Base-by-base conservation (phyloP, 108 stramenopile genomes). In the Cyclotella baltica region DNA sequence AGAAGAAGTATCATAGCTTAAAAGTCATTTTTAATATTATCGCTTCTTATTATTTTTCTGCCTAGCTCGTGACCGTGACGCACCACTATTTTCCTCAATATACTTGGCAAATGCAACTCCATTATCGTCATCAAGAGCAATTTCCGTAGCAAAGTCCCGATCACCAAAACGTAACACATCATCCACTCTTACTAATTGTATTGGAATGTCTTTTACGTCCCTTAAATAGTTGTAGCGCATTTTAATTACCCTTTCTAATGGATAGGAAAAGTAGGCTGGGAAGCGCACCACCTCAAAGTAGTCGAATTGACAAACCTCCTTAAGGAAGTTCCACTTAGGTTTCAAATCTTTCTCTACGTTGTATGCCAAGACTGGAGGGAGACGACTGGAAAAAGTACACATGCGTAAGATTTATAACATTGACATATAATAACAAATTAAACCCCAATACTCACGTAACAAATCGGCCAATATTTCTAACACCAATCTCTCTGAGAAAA, bases 261-360 rank as follows among this genome's bases (percentile, higher is more conserved):
- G 92, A 72, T 93, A 93, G 0, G 92, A 93, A 77, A 93, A 93
- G 51, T 90, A 93, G 20, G 90, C 92, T 1, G 92, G 92, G 72
- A 93, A 93, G 30, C 81, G 71, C 0, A 76, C 73, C 11, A 91
- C 71, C 74, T 93, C 89, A 75, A 90, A 91, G 47, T 75, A 79
- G 55, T 89, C 84, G 58, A 87, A 84, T 46, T 86, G 58, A 34
- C 82, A 84, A 25, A 91, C 88, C 52, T 72, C 67, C 51, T 75
- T 52, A 15, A 93, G 65, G 62, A 77, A 90, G 67, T 90, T 80
- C 92, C 92, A 93, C 68, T 93, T 93, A n/a, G 92, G 92, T 58
- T 70, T 61, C 35, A 93, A 67, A 19, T 93, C 90, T 1, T 84
- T 75, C 19, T 91, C 88, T 10, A 93, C 89, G 19, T 88, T 90